A percentile compares a stretch with the other conserved stretches of the same genome.
These are phyloP conservation scores for Schoenoplectus tabernaemontani DNA, from an alignment of 202 grass and related monocot genomes.

Conservation along the genomic window DNA sequence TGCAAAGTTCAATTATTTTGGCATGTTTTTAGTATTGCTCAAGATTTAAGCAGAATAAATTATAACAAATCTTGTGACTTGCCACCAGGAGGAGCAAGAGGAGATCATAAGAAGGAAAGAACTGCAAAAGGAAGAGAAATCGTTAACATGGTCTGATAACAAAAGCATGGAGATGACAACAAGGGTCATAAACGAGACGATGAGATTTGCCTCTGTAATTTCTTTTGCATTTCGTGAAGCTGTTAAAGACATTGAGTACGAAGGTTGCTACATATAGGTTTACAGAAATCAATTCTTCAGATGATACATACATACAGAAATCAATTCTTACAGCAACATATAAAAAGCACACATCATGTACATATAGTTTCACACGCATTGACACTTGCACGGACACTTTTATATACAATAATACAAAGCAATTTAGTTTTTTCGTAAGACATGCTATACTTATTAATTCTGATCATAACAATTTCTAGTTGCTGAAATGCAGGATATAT, in stretches of 20 bases:
- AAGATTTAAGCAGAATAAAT: neutral
- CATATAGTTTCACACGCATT: neutral
- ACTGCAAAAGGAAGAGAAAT: neutral
- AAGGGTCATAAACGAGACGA: slow-evolving; percentile 41
- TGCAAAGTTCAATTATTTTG: too few relatives aligned
- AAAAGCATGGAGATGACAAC: slow-evolving; percentile 30
- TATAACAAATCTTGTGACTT: neutral
- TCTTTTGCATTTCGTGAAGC: slow-evolving; percentile 45
- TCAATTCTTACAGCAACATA: neutral
- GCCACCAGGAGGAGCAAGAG: slow-evolving; percentile 35
- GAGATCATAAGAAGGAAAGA: slow-evolving; percentile 31
- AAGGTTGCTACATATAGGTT: slow-evolving; percentile 19
- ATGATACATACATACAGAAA: neutral
- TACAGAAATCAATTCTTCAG: neutral
- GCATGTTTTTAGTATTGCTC: neutral
- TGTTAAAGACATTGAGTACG: slow-evolving; percentile 33
- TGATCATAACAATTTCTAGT: neutral
- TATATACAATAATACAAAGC: neutral
- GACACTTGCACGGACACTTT: neutral
- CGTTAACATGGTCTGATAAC: slow-evolving; percentile 31
- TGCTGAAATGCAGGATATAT: slow-evolving; percentile 25
- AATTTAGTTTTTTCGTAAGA: neutral
- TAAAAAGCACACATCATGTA: neutral
- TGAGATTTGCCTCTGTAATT: slow-evolving; percentile 43
- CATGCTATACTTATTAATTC: neutral